Evolutionary conservation across 768 basidiomycete species (phyloP), one percentile per base, ranked within the genome.

Genomic region (Pleurotus giganteus): DNA sequence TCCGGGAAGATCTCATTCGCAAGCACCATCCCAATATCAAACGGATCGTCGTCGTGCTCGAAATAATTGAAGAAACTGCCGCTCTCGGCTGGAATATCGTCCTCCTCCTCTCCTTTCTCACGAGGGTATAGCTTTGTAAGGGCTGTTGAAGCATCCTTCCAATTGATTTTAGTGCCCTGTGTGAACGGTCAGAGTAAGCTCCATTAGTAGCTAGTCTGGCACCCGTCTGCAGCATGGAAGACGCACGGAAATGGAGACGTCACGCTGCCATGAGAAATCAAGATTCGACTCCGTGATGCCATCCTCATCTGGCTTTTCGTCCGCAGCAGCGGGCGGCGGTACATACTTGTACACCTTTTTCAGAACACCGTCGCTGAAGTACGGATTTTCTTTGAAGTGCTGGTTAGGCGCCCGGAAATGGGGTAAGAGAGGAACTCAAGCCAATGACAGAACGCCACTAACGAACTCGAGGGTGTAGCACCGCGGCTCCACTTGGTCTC

Each of bases 1-100:
- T 90, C 85, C 0, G 85, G 79, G 78, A 89, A 94, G 11, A 93
- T 74, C 56, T 93, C 91, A 59, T 84, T 86, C 42, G 83, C 86
- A 57, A 94, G 85, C 17, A 74, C 72, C 37, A 83, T 71, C 13
- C 88, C 91, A 62, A 91, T 74, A 91, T 91, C 88, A 57, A 76
- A 80, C 12, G 81, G 78, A 64, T 92, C 91, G 34, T 73, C 65
- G 9, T 77, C 75, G 57, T 77, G 65, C 69, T 89, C 91, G 58
- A 94, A 92, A 65, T 88, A 87, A 73, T 92, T 91, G 80, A 94
- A 94, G 76, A 94, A 91, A 65, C 85, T 90, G 54, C 91, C 91
- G 46, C 79, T 71, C 46, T 94, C 91, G 23, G 80, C 75, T 37
- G 78, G 72, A 51, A 79, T 61, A 28, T 86, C 86, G 23, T 82